A percentile compares a stretch with the other conserved stretches of the same genome.
Conservation (phyloP, 768 basidiomycete species). For the Coprinopsis cinerea region DNA sequence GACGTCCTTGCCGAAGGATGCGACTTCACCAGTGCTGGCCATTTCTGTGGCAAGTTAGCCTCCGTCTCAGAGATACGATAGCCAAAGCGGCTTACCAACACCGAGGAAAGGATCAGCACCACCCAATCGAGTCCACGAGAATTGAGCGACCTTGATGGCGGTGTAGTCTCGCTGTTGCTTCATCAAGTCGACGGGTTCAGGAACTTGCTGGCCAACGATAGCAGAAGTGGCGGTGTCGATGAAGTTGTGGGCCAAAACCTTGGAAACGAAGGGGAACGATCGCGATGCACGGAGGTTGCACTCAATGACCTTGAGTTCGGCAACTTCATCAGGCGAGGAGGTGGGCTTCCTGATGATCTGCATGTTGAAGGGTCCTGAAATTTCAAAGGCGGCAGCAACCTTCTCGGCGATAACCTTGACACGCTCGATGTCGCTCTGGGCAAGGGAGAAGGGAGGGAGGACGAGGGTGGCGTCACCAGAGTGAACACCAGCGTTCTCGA, state of each 20-base stretch:
- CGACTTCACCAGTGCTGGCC: conserved; percentile 98
- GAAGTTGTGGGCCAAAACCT: conserved; percentile 96
- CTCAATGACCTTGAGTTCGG: conserved; percentile 93
- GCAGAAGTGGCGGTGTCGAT: conserved; percentile 90
- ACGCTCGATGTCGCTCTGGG: conserved; percentile 70
- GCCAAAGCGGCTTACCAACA: conserved; percentile 85
- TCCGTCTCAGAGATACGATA: no score
- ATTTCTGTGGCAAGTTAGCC: conserved; percentile 66
- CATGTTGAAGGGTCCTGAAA: conserved; percentile 99
- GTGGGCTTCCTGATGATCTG: conserved; percentile 88
- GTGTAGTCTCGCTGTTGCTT: conserved; percentile 82
- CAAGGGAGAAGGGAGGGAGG: conserved; percentile 86
- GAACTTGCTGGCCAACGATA: conserved; percentile 80
- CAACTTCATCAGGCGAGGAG: conserved; percentile 41
- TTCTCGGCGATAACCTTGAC: conserved; percentile 93
- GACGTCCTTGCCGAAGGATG: conserved; percentile 88
- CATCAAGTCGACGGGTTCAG: conserved; percentile 91
- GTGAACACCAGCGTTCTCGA: conserved; percentile 98
- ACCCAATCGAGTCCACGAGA: conserved; percentile 94
- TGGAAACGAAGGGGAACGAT: conserved; percentile 98
- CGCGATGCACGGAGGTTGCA: conserved; percentile 97
- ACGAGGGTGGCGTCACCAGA: conserved; percentile 98
- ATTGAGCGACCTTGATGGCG: conserved; percentile 96
- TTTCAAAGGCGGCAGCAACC: conserved; percentile 91
- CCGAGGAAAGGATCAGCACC: conserved; percentile 97